phyloP scores from a whole-genome alignment of 2,329 filamentous ascomycete genomes.

The Plectosphaerella sp. region DNA sequence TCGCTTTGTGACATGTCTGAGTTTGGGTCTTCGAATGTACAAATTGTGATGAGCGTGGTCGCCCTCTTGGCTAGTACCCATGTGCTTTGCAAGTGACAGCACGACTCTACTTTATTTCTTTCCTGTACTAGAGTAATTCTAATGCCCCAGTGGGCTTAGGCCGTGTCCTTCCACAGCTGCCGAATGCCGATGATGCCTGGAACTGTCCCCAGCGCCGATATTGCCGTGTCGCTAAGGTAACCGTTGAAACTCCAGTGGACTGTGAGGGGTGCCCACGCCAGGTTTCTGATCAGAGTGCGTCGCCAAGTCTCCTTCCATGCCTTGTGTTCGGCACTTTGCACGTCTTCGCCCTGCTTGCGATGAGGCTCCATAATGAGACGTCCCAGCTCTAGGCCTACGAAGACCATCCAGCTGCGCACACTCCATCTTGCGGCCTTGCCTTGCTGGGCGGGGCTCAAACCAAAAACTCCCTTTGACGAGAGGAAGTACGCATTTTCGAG shows the following conservation, averaged over 20 bases:
- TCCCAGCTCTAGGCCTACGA: constrained; percentile 72
- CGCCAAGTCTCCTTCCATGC: constrained; percentile 52
- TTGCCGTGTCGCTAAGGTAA: constrained; percentile 32
- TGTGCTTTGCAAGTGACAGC: too few species aligned
- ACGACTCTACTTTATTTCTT: not conserved
- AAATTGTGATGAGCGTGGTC: too few species aligned
- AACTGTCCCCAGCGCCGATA: constrained; percentile 38
- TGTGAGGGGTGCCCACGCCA: constrained; percentile 77
- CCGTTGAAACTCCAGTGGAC: constrained; percentile 76
- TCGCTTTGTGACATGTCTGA: too few species aligned
- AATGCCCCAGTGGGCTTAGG: constrained; percentile 2
- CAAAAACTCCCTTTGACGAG: constrained; percentile 65
- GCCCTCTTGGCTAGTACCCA: too few species aligned
- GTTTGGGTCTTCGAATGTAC: too few species aligned
- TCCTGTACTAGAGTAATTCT: not conserved
- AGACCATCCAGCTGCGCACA: constrained; percentile 73
- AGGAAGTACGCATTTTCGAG: constrained; percentile 84
- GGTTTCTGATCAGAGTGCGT: constrained; percentile 63
- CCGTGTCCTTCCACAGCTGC: constrained; percentile 38
- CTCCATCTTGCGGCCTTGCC: constrained; percentile 65
- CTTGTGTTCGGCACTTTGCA: constrained; percentile 35
- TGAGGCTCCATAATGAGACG: constrained; percentile 50
- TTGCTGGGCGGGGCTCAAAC: constrained; percentile 51
- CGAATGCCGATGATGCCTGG: constrained; percentile 40
- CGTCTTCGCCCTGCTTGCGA: constrained; percentile 27